phyloP scores from a whole-genome alignment of 352 stramenopile species.

The Globisporangium heterothallicum region DNA sequence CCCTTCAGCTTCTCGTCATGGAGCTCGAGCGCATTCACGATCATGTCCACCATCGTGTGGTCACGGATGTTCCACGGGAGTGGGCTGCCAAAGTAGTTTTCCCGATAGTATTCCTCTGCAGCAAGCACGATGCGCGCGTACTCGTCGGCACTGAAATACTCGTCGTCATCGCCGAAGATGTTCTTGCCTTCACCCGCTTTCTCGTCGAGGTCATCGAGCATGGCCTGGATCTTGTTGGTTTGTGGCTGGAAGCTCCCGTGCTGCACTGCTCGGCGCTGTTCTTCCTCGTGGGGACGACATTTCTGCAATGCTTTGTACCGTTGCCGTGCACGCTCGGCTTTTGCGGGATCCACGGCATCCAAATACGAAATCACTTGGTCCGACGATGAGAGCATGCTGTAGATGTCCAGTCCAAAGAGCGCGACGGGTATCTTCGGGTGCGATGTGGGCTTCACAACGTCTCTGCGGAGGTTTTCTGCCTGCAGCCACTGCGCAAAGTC shows the following conservation, averaged over 20 bases:
- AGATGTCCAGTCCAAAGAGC: slow-evolving; percentile 31
- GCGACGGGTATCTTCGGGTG: slow-evolving; percentile 15
- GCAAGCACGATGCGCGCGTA: slow-evolving; percentile 26
- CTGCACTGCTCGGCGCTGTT: slow-evolving; percentile 19
- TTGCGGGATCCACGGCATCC: slow-evolving; percentile 20
- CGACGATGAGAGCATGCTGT: slow-evolving; percentile 31
- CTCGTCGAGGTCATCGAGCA: slow-evolving; percentile 21
- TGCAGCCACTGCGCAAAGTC: slow-evolving; percentile 35
- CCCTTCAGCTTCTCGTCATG: slow-evolving; percentile 26
- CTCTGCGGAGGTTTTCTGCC: slow-evolving; percentile 17
- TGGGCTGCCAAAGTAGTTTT: slow-evolving; percentile 21
- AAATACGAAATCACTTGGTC: slow-evolving; percentile 28
- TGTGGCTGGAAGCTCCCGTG: slow-evolving; percentile 16
- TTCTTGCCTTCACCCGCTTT: slow-evolving; percentile 23
- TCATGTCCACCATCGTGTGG: slow-evolving; percentile 25
- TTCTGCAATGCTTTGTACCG: slow-evolving; percentile 19
- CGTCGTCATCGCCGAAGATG: slow-evolving; percentile 26
- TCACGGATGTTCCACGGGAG: slow-evolving; percentile 33
- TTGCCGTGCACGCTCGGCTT: slow-evolving; percentile 19
- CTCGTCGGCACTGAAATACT: slow-evolving; percentile 31
- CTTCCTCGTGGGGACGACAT: slow-evolving; percentile 23
- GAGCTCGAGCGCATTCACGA: slow-evolving; percentile 22
- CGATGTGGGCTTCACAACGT: slow-evolving; percentile 1
- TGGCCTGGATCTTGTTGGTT: slow-evolving; percentile 18
- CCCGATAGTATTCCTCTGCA: slow-evolving; percentile 29